phyloP scores from a whole-genome alignment of 2,329 filamentous ascomycete genomes.

The Aspergillus carbonarius region DNA sequence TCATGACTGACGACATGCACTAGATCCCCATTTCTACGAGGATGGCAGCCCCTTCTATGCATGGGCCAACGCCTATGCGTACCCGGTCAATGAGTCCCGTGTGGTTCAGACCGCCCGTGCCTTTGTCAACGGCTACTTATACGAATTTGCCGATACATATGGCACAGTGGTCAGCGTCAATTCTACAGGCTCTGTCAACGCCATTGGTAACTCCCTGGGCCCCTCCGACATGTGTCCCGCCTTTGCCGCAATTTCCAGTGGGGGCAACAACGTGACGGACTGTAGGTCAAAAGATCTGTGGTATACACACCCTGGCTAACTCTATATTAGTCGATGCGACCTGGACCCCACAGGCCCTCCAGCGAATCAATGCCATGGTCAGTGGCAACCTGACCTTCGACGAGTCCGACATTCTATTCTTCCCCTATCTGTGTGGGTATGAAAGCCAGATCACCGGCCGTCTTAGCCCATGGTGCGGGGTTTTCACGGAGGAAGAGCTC shows the following conservation, averaged over 20 bases:
- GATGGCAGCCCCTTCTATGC: constrained; percentile 55
- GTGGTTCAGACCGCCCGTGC: not conserved
- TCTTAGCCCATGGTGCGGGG: constrained; percentile 61
- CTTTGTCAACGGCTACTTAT: not conserved
- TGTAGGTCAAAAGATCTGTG: not conserved
- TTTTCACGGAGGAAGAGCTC: constrained; percentile 63
- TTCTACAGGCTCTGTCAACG: constrained; percentile 50
- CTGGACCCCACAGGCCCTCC: constrained; percentile 21
- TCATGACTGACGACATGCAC: not conserved
- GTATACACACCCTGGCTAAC: not conserved
- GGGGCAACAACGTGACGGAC: constrained; percentile 23
- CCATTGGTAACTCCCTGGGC: constrained; percentile 62
- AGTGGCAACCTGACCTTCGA: constrained; percentile 55
- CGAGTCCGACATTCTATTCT: constrained; percentile 54
- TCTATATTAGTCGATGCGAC: constrained; percentile 2
- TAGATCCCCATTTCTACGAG: constrained; percentile 47
- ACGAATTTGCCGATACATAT: constrained; percentile 22
- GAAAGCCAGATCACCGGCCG: constrained; percentile 66
- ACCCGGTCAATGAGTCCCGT: not conserved
- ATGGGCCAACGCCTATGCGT: constrained; percentile 63
- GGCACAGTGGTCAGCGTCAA: constrained; percentile 62
- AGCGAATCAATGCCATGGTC: constrained; percentile 56
- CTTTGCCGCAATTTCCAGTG: constrained; percentile 53
- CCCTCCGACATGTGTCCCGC: constrained; percentile 62
- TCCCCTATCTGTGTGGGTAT: constrained; percentile 70